Percentiles rank a stretch among this genome's conserved stretches.
Conservation (phyloP, 2,329 filamentous ascomycete genomes). For the Arthrobotrys conoides region DNA sequence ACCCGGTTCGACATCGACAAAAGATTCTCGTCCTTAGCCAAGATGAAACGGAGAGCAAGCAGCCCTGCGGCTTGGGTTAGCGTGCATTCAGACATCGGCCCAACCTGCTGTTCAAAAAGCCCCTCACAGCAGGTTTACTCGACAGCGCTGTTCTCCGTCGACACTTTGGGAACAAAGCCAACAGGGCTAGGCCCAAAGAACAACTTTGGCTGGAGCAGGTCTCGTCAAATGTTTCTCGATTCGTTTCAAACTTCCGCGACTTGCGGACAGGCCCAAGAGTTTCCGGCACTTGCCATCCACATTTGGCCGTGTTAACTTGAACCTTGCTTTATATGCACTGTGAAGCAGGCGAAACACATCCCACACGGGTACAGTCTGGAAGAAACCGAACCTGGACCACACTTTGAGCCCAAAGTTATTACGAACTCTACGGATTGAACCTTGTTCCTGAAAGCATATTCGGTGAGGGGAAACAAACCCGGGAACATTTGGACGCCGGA, state of each 20-base stretch:
- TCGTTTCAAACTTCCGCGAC: constrained; percentile 48
- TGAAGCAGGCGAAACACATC: constrained; percentile 47
- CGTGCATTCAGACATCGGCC: constrained; percentile 19
- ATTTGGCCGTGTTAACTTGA: constrained; percentile 10
- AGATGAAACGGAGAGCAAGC: background rate
- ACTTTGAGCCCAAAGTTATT: constrained; percentile 14
- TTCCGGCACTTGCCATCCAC: constrained; percentile 36
- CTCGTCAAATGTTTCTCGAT: constrained; percentile 47
- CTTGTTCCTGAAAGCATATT: constrained; percentile 38
- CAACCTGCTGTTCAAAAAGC: constrained; percentile 27
- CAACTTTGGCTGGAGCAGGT: background rate
- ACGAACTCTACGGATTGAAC: constrained; percentile 20
- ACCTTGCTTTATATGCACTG: constrained; percentile 37
- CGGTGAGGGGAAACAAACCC: constrained; percentile 1
- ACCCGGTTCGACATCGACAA: constrained; percentile 14
- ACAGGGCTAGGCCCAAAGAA: constrained; percentile 12
- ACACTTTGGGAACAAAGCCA: constrained; percentile 35
- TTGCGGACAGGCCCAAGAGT: background rate
- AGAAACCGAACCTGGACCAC: constrained; percentile 40
- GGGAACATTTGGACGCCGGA: constrained; percentile 11
- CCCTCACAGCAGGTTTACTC: constrained; percentile 51
- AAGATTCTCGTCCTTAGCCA: background rate
- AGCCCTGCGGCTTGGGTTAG: background rate
- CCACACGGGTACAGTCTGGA: constrained; percentile 37
- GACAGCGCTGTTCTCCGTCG: constrained; percentile 11